Base-by-base conservation (phyloP, 306 rosid genomes). In the Acacia melanoxylon region DNA sequence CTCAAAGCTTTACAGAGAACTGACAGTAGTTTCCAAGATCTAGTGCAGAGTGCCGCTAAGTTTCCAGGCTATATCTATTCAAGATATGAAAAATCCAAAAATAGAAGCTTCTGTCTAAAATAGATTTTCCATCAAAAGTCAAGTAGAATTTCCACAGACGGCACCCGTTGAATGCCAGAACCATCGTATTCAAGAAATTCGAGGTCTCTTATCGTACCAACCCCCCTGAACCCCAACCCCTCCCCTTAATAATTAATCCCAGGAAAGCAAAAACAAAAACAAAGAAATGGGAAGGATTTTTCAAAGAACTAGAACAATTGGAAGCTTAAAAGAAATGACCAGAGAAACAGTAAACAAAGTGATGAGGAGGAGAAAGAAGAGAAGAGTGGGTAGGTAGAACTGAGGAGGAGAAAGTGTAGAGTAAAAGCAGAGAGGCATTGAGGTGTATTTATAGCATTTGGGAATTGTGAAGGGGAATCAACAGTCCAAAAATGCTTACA, bases 31-130 rank as follows among this genome's bases (percentile, higher is more conserved):
- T 67, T 63, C 65, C 68, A 41, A 58, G 54, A 51, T 72, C 19
- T 78, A 11, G 11, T 33, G 73, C 46, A 68, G 54, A 35, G 5
- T 58, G 45, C 16, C 31, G 86, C 63, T 87, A 91, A 41, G 97
- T 92, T 65, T 88, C 91, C 67, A 81, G 58, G 79, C 85, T 85
- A 86, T 94, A 88, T 68, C 83, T 89, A 84, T 87, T 89, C 61
- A 92, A 89, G 62, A 92, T 85, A 72, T 94, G 98, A 72, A 91
- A 94, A 76, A 92, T 94, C 98, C 98, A 91, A 80, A 94, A 92
- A 72, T 94, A 94, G 74, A 92, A 92, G 88, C 97, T 88, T 76
- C 91, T 92, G 52, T 83, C 89, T 41, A 92, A 86, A 77, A 77
- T 81, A 78, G 84, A 83, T 77, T 91, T 91, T 78, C 86, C 79